phyloP scores from a whole-genome alignment of 257 asterid species.

The Verbascum thapsus region DNA sequence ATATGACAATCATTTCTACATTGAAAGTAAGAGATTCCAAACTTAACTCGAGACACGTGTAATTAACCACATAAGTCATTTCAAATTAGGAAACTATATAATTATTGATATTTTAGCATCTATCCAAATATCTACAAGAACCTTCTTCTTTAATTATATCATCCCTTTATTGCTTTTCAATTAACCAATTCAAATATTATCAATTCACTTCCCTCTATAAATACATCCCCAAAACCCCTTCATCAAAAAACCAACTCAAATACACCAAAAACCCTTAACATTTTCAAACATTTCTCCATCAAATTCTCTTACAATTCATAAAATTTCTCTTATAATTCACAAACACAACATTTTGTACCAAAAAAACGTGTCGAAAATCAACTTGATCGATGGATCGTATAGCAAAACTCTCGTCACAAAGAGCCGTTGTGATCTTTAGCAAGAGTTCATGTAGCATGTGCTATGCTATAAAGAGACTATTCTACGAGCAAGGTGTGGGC shows the following conservation, averaged over 20 bases:
- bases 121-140: constrained; percentile 50
- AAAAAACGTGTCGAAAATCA: not conserved
- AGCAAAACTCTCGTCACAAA: constrained; percentile 41
- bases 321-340: no score
- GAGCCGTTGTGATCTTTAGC: constrained; percentile 61
- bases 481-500: constrained; percentile 58
- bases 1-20: no score
- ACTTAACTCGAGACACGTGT: constrained; percentile 2
- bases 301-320: not conserved
- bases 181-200: constrained; percentile 2
- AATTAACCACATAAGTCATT: constrained; percentile 28
- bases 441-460: constrained; percentile 74
- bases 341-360: no score
- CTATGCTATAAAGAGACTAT: constrained; percentile 57
- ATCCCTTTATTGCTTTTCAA: not conserved
- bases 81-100: constrained; percentile 9
- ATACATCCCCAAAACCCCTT: constrained; percentile 9
- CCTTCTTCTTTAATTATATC: constrained; percentile 28
- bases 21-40: constrained; percentile 34
- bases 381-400: constrained; percentile 38
- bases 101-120: constrained; percentile 32
- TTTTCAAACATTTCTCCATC: not conserved
- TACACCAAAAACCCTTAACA: not conserved
- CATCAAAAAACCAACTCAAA: no score
- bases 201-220: constrained; percentile 29